Percentiles rank a stretch among this genome's conserved stretches.
These are phyloP conservation scores for Desmodesmus armatus DNA, from an alignment of 139 green algal genomes.

Conservation along the genomic window DNA sequence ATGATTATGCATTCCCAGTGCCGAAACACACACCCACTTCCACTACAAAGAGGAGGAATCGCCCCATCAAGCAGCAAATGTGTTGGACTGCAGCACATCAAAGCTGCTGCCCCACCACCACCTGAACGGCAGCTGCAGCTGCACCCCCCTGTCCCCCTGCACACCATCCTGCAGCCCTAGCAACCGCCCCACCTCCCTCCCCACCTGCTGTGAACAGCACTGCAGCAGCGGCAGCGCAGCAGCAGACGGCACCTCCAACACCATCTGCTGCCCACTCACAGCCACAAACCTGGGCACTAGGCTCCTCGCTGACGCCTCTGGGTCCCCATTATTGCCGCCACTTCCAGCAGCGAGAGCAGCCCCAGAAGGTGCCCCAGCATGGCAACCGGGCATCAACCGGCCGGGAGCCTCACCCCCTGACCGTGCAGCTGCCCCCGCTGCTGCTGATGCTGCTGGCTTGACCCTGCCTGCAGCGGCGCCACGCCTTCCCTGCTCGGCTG, in stretches of 20 bases:
- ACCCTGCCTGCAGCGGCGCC: too few relatives aligned
- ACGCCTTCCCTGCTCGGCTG: too few relatives aligned
- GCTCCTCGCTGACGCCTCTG: too few relatives aligned
- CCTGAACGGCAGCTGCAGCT: conserved; percentile 9
- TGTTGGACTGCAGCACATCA: neutral
- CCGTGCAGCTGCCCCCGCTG: too few relatives aligned
- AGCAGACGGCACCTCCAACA: neutral
- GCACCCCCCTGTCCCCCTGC: too few relatives aligned
- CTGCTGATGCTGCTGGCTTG: too few relatives aligned
- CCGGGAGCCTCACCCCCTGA: too few relatives aligned
- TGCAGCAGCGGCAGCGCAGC: neutral
- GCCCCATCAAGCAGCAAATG: neutral
- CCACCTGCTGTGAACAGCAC: neutral
- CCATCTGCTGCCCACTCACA: neutral
- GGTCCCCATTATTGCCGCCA: too few relatives aligned
- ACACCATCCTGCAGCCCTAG: neutral
- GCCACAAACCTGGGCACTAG: neutral
- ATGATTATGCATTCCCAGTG: too few relatives aligned
- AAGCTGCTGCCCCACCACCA: conserved; percentile 38
- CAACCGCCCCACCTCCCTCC: neutral
- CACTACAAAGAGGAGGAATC: too few relatives aligned
- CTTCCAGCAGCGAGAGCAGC: neutral
- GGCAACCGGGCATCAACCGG: too few relatives aligned
- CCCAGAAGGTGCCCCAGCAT: neutral
- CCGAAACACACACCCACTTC: too few relatives aligned